Base-by-base conservation (phyloP, 768 basidiomycete species). In the Leccinum rimulosum region DNA sequence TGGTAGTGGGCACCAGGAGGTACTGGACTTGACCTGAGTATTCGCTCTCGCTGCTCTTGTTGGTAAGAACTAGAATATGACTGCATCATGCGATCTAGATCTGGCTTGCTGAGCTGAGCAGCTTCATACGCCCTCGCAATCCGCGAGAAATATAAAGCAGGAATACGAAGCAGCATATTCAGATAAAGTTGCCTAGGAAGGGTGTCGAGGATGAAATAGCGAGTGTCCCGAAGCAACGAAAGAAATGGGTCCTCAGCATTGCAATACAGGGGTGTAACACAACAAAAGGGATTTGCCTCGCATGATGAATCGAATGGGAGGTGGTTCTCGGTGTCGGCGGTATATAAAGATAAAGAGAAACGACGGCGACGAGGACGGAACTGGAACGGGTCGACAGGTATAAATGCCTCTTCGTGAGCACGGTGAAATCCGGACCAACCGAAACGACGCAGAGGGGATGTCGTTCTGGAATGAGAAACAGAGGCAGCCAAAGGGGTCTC, bases 91-190 rank as follows among this genome's bases (percentile, higher is more conserved):
- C 80, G 67, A 53, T 83, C 74, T 9, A 93, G 82, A 66, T 93
- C 91, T 9, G 85, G 88, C 60, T 79, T 80, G 67, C 88, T 89
- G 53, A 93, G 81, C 55, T 92, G 86, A 2, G 90, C 89, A 57
- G 90, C 88, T 64, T 87, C 82, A 62, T 91, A 91, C 28, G 92
- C 82, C 51, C 83, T 80, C 3, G 88, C 82, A 25, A 93, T 91
- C 3, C 91, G 85, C 3, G 86, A 82, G 71, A 91, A 93, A 67
- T 93, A 93, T 65, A 91, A 76, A 0, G 87, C 82, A 2, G 91
- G 91, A n/a, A 93, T 79, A 15, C 85, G 81, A 17, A 92, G 78
- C 8, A 92, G 81, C 28, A 74, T 47, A 50, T 74, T 70, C 48
- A 81, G 70, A 63, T 83, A 83, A 0, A 72, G 28, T 61, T 80